Conservation (phyloP, 306 rosid genomes). For the Lupinus albus region DNA sequence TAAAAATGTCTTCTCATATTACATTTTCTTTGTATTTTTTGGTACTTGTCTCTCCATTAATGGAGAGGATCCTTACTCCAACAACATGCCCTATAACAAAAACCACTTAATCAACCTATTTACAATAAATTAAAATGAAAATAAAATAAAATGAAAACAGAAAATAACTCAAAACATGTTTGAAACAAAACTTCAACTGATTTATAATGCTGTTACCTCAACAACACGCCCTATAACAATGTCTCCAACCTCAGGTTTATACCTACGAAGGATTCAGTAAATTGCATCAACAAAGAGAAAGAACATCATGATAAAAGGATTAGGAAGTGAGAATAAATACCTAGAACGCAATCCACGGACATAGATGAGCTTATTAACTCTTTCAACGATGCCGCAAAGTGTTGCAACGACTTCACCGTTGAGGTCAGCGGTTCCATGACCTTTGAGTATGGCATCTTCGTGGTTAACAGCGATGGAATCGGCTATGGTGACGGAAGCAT, state of each 20-base stretch:
- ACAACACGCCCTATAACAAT: constrained; percentile 78
- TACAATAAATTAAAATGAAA: no score
- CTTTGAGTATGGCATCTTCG: constrained; percentile 81
- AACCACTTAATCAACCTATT: no score
- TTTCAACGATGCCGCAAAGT: constrained; percentile 81
- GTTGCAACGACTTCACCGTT: constrained; percentile 80
- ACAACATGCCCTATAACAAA: constrained; percentile 78
- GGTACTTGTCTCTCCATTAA: no score
- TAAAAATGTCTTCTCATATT: no score
- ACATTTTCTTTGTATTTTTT: no score
- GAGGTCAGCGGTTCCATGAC: constrained; percentile 82
- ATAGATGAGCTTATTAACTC: constrained; percentile 88
- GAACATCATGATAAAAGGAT: neutral
- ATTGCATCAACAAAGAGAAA: constrained; percentile 12
- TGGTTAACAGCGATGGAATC: constrained; percentile 79
- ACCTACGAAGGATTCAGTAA: constrained; percentile 49
- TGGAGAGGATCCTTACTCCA: no score
- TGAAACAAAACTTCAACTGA: no score
- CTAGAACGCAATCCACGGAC: constrained; percentile 77
- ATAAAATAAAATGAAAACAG: no score
- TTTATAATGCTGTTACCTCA: constrained; percentile 56
- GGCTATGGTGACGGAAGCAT: constrained; percentile 78
- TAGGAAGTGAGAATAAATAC: constrained; percentile 35
- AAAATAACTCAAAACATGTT: no score
- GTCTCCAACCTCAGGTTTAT: constrained; percentile 96